phyloP scores from a whole-genome alignment of 805 yeast species.

The Starmerella riodocensis region DNA sequence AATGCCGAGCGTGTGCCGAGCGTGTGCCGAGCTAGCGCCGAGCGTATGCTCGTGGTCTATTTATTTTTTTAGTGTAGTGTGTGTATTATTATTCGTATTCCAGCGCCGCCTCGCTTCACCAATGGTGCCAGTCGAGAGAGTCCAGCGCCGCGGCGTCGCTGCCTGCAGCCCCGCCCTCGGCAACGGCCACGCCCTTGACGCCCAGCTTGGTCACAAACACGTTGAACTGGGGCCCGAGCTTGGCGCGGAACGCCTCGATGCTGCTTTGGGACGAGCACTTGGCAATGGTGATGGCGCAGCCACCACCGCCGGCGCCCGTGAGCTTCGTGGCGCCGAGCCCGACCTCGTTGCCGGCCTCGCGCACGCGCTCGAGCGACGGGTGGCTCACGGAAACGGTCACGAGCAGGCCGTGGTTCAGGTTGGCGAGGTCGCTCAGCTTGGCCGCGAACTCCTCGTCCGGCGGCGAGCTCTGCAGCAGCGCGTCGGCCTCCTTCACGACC shows the following conservation, averaged over 20 bases:
- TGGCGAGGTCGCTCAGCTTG: slow-evolving; percentile 37
- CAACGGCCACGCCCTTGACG: slow-evolving; percentile 69
- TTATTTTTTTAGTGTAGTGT: too few species aligned
- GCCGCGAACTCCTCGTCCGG: slow-evolving; percentile 26
- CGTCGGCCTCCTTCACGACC: slow-evolving; percentile 59
- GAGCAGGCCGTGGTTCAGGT: slow-evolving; percentile 76
- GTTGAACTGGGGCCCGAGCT: slow-evolving; percentile 45
- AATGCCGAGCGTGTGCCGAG: too few species aligned
- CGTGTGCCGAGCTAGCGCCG: too few species aligned
- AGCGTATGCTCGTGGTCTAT: too few species aligned
- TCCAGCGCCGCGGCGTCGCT: neutral
- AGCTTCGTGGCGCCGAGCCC: slow-evolving; percentile 76
- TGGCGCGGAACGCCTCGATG: slow-evolving; percentile 26
- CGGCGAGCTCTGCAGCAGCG: slow-evolving; percentile 40
- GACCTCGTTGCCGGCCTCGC: slow-evolving; percentile 47
- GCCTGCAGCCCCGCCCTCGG: slow-evolving; percentile 5
- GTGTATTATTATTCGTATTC: too few species aligned
- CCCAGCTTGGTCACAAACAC: slow-evolving; percentile 73
- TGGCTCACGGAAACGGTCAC: slow-evolving; percentile 85
- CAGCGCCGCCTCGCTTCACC: neutral
- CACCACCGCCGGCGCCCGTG: slow-evolving; percentile 99
- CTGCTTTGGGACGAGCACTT: slow-evolving; percentile 27
- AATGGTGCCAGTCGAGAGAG: slow-evolving; percentile 11
- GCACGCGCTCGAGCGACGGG: slow-evolving; percentile 71
- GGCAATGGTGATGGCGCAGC: slow-evolving; percentile 85